A percentile compares a stretch with the other conserved stretches of the same genome.
These are phyloP conservation scores for Exobasidium cylindrosporum DNA, from an alignment of 1,284 basidiomycete species.

Conservation along the genomic window DNA sequence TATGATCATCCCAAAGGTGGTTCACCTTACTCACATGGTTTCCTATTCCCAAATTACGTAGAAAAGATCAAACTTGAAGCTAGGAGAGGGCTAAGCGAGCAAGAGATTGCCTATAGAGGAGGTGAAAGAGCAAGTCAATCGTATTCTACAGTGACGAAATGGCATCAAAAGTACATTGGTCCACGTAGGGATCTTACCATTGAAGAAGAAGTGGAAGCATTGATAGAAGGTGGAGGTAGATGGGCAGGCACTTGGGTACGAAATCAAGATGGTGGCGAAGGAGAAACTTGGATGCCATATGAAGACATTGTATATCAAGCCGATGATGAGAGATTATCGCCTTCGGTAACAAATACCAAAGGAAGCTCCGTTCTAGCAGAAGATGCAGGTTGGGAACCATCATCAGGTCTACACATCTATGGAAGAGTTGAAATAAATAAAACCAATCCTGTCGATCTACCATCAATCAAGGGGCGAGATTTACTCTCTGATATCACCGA, in stretches of 20 bases:
- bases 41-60: slow-evolving; percentile 89
- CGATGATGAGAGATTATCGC: slow-evolving; percentile 43
- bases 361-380: slow-evolving; percentile 7
- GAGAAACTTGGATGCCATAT: slow-evolving; percentile 38
- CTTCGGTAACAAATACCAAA: slow-evolving; percentile 4
- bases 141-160: slow-evolving; percentile 80
- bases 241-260: slow-evolving; percentile 61
- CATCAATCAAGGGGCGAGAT: not conserved
- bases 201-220: slow-evolving; percentile 77
- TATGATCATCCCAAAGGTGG: slow-evolving; percentile 93
- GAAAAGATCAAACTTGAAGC: slow-evolving; percentile 63
- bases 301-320: slow-evolving; percentile 52
- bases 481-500: not conserved
- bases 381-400: slow-evolving; percentile 6
- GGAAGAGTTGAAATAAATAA: slow-evolving; percentile 1
- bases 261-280: slow-evolving; percentile 32
- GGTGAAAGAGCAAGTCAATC: slow-evolving; percentile 62
- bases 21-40: slow-evolving; percentile 88
- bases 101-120: slow-evolving; percentile 53
- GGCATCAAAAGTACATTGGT: slow-evolving; percentile 73
- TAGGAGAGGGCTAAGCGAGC: slow-evolving; percentile 53
- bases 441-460: not conserved
- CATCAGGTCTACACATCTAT: slow-evolving; percentile 13
- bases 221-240: slow-evolving; percentile 74
- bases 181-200: slow-evolving; percentile 69